Percentiles rank a stretch among this genome's conserved stretches.
Conservation (phyloP, 345 rosid genomes). For the Citrus reticulata region DNA sequence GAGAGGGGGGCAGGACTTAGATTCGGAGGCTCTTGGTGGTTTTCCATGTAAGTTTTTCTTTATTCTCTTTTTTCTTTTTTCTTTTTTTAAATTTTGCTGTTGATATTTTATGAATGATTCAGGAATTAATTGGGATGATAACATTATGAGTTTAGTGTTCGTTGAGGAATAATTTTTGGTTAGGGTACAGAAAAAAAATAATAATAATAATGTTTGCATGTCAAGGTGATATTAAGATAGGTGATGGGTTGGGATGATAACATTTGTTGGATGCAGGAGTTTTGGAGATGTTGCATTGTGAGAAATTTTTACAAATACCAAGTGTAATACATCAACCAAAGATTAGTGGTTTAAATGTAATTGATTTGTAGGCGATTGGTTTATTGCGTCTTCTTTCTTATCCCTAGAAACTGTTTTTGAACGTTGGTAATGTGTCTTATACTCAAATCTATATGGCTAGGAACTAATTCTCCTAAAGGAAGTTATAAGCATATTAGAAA, state of each 20-base stretch:
- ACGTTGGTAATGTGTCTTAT: background rate
- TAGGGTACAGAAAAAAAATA: background rate
- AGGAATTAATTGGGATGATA: background rate
- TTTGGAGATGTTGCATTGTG: no score
- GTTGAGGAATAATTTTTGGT: background rate
- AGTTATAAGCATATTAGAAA: no score
- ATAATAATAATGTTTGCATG: background rate
- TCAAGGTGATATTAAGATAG: background rate
- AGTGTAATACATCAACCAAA: background rate
- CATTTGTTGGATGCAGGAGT: background rate
- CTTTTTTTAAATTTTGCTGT: no score
- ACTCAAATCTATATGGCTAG: background rate
- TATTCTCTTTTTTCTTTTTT: background rate
- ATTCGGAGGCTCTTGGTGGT: background rate
- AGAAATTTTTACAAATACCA: background rate
- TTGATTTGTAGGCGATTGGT: background rate
- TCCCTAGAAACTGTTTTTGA: background rate
- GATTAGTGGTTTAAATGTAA: background rate
- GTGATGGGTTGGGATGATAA: background rate
- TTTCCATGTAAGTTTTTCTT: background rate
- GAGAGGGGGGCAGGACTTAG: background rate
- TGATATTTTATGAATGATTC: background rate
- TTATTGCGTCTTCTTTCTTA: background rate
- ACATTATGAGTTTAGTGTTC: background rate
- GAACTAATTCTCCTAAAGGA: background rate